Percentiles rank a stretch among this genome's conserved stretches.
These are phyloP conservation scores for Vanrija sp. DNA, from an alignment of 1,284 basidiomycete species.

Conservation along the genomic window DNA sequence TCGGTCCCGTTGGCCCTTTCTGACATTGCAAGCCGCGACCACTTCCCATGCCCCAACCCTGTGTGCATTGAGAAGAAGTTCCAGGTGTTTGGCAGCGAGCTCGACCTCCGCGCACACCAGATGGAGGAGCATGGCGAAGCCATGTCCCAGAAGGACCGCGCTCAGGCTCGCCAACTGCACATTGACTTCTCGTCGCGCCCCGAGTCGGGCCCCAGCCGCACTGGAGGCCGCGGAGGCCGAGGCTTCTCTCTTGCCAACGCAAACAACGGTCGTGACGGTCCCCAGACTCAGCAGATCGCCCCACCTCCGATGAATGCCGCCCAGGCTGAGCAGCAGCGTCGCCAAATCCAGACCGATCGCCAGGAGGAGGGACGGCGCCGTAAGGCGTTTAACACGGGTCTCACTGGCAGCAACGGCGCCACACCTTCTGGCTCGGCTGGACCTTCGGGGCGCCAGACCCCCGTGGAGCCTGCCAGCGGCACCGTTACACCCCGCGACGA, in stretches of 20 bases:
- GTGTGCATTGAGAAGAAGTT: conserved; percentile 84
- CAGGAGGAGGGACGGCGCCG: conserved; percentile 38
- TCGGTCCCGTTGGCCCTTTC: background rate
- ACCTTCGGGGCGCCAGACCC: conserved; percentile 7
- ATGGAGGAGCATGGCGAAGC: conserved; percentile 68
- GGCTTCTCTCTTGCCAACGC: conserved; percentile 29
- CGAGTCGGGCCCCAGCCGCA: conserved; percentile 36
- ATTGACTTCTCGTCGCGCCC: conserved; percentile 59
- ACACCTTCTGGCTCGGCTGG: background rate
- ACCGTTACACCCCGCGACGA: conserved; percentile 42
- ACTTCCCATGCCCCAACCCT: conserved; percentile 72
- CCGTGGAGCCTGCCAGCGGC: conserved; percentile 24
- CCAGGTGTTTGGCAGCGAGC: conserved; percentile 80
- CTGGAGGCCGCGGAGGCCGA: conserved; percentile 24
- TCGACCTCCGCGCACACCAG: conserved; percentile 91
- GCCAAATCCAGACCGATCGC: conserved; percentile 36
- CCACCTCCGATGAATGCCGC: conserved; percentile 36
- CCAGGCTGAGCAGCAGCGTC: conserved; percentile 38
- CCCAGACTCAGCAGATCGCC: conserved; percentile 36
- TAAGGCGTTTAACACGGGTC: conserved; percentile 60
- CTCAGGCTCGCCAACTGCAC: conserved; percentile 71
- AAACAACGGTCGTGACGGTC: conserved; percentile 1
- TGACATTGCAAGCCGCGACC: conserved; percentile 49
- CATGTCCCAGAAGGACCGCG: conserved; percentile 72
- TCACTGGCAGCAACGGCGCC: conserved; percentile 47